Conservation (phyloP, 257 asterid species). For the Plantago ovata region DNA sequence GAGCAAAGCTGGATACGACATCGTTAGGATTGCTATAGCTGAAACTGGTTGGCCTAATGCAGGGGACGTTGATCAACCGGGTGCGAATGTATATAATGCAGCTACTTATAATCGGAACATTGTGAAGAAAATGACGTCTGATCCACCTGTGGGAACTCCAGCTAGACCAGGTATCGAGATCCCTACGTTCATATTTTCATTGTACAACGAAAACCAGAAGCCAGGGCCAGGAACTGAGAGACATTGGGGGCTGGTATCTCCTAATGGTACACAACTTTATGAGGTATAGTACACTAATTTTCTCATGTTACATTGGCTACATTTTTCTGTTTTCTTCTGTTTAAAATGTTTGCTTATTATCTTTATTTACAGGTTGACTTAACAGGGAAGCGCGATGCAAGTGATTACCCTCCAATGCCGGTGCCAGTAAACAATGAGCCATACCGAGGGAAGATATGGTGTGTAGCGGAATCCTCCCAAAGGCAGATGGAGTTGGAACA, state of each 20-base stretch:
- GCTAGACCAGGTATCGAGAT: constrained; percentile 51
- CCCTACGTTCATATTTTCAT: constrained; percentile 53
- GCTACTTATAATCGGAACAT: constrained; percentile 56
- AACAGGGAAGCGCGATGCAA: constrained; percentile 29
- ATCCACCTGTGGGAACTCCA: constrained; percentile 65
- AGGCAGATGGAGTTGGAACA: constrained; percentile 26
- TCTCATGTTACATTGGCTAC: too few relatives aligned
- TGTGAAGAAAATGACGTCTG: constrained; percentile 31
- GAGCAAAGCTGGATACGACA: constrained; percentile 42
- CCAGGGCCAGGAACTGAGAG: constrained; percentile 62
- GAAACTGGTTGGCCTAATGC: constrained; percentile 89
- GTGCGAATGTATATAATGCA: constrained; percentile 63
- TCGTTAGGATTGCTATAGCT: constrained; percentile 37
- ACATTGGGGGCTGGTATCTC: constrained; percentile 61
- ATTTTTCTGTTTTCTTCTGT: background rate
- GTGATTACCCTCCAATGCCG: constrained; percentile 23
- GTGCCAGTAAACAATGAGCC: constrained; percentile 44
- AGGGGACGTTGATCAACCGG: constrained; percentile 67
- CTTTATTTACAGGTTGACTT: constrained; percentile 50
- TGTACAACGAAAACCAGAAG: constrained; percentile 63
- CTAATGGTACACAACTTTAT: constrained; percentile 42
- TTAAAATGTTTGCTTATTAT: too few relatives aligned
- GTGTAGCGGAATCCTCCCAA: constrained; percentile 35
- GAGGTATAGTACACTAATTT: constrained; percentile 25
- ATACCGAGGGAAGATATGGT: constrained; percentile 62